A percentile compares a stretch with the other conserved stretches of the same genome.
Evolutionary conservation across 2,329 filamentous ascomycete species (phyloP).

Genomic region (Fusarium hainanense): DNA sequence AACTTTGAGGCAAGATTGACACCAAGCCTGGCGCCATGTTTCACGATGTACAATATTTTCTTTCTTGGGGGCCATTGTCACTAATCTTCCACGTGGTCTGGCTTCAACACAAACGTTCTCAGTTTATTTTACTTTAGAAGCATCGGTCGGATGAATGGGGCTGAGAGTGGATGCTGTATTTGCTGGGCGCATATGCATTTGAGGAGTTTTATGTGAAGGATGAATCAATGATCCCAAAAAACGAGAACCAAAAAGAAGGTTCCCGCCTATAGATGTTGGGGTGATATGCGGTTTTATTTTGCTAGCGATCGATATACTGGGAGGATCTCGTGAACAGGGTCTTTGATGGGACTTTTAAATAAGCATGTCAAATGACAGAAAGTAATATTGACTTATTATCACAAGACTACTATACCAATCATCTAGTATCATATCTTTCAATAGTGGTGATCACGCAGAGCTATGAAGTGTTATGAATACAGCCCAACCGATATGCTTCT

Average conservation of each 20-base stretch:
- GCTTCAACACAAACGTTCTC: background rate
- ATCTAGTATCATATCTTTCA: background rate
- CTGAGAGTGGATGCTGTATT: background rate
- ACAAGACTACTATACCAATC: background rate
- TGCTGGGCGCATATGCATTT: background rate
- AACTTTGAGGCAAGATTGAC: background rate
- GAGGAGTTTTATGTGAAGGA: constrained; percentile 24
- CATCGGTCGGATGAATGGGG: background rate
- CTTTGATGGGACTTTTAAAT: background rate
- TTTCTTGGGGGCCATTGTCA: constrained; percentile 2
- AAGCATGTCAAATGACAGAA: background rate
- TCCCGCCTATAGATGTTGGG: constrained; percentile 3
- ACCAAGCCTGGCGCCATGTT: background rate
- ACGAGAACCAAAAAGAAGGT: constrained; percentile 4
- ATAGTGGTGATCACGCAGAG: background rate
- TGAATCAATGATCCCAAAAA: constrained; percentile 33
- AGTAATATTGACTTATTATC: background rate
- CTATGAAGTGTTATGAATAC: background rate
- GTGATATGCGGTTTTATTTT: background rate
- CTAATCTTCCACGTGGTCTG: constrained; percentile 13
- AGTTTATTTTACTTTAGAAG: background rate
- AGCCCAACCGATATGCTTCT: background rate
- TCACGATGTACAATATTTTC: constrained; percentile 31
- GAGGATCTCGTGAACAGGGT: background rate
- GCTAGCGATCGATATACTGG: background rate